Base-by-base conservation (phyloP, 73 alveolate species). In the Paraurostyla sp. region DNA sequence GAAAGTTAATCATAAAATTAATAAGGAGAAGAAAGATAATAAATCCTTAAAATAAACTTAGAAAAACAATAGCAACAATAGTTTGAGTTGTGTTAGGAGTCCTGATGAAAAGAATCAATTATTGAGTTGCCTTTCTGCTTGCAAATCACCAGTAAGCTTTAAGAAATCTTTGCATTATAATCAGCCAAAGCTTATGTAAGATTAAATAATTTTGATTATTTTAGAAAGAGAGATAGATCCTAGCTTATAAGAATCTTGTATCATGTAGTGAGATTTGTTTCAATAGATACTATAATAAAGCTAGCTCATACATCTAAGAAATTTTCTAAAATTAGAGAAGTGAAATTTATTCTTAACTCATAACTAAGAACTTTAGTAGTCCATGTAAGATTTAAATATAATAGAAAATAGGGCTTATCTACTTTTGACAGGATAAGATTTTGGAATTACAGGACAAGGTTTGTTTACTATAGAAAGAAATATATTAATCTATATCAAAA, bases 391-490 rank as follows among this genome's bases (percentile, higher is more conserved):
- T 23, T 15, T 48, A 9, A 13, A 20, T 48, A 41, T 25, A 2
- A 69, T 69, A 6, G 23, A 51, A 29, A 35, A 18, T n/a, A 81
- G 91, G 92, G 92, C n/a, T 76, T 83, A 0, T 83, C 92, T 7
- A 83, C 92, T 38, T 56, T 63, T 27, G 84, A 83, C 42, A 83
- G 92, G 38, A 52, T 83, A 42, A 59, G 48, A 45, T 63, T 63
- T 27, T 83, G 92, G 92, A 83, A 83, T 85, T 83, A 83, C 38
- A 38, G 82, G 40, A 65, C 92, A n/a, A 60, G 76, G 38, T 78
- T 78, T 38, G 33, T 65, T 15, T 48, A 56, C 16, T 62, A 45
- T 25, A 41, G 84, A 45, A 83, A 56, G 48, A 83, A 76, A 35
- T 56, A 83, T 25, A 83, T 63, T 58, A 48, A 48, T n/a, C 56